Conservation (phyloP, 805 yeast genomes). For the Cyberlindnera japonica region DNA sequence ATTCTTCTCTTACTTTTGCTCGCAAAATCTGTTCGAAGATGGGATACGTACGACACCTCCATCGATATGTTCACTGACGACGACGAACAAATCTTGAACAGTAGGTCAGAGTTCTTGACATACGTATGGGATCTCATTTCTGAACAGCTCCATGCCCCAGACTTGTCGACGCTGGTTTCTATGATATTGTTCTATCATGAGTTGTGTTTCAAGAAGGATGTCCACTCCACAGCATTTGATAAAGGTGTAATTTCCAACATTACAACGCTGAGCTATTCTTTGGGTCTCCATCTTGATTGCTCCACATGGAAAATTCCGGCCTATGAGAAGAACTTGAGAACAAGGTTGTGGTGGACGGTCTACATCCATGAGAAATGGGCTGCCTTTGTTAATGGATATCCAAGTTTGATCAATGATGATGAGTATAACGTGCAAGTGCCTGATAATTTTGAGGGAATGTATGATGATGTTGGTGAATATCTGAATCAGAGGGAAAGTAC, state of each 20-base stretch:
- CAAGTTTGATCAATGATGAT: conserved; percentile 9
- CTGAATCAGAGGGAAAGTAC: conserved; percentile 6
- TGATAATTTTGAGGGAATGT: conserved; percentile 1
- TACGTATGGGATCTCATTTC: conserved; percentile 7
- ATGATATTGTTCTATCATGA: conserved; percentile 12
- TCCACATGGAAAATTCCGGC: conserved; percentile 13
- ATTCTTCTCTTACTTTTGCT: conserved; percentile 3
- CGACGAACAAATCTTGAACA: conserved; percentile 5
- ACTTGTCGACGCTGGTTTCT: conserved; percentile 10
- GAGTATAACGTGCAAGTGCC: conserved; percentile 10
- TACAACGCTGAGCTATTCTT: conserved; percentile 7
- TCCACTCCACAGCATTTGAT: conserved; percentile 14
- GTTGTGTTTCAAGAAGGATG: conserved; percentile 13
- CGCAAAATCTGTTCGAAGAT: conserved; percentile 9
- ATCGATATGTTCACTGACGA: conserved; percentile 11
- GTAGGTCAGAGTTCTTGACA: conserved; percentile 6
- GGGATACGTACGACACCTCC: conserved; percentile 14
- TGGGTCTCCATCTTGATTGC: conserved; percentile 13
- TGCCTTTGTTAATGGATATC: conserved; percentile 9
- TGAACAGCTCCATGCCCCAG: conserved; percentile 14
- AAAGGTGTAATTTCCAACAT: conserved; percentile 8
- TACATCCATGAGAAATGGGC: conserved; percentile 62
- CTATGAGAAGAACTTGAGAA: conserved; percentile 31
- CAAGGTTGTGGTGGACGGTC: conserved; percentile 78
- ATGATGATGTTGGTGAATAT: conserved; percentile 8